Evolutionary conservation across 371 early-diverging fungal species (phyloP).

Genomic region (Entomophthora muscae): DNA sequence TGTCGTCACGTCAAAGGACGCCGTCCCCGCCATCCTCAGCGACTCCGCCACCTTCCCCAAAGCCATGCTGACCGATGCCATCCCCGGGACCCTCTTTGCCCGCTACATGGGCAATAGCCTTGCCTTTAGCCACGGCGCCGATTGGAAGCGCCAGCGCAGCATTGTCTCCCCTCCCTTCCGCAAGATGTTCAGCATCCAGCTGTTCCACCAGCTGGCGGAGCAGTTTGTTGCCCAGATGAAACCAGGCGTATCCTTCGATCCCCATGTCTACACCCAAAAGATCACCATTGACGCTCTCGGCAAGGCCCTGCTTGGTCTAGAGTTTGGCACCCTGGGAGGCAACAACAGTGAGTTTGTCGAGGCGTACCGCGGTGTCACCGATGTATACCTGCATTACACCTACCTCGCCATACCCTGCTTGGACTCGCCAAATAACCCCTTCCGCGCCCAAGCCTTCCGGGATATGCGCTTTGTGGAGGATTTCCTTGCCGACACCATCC

Average conservation of each 20-base stretch:
- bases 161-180: background rate
- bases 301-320: background rate
- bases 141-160: background rate
- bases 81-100: background rate
- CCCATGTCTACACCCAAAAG: background rate
- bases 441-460: background rate
- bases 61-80: background rate
- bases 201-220: background rate
- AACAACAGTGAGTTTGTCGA: background rate
- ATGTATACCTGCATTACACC: background rate
- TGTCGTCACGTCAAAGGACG: background rate
- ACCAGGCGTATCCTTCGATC: background rate
- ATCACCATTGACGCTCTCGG: background rate
- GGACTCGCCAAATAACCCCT: background rate
- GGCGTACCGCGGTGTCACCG: background rate
- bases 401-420: background rate
- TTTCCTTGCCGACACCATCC: background rate
- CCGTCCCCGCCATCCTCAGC: background rate
- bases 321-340: background rate
- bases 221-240: background rate
- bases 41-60: background rate
- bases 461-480: background rate
- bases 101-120: background rate
- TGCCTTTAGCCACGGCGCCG: background rate
- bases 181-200: background rate